Base-by-base conservation (phyloP, 1,284 basidiomycete genomes). In the Wallemia hederae region DNA sequence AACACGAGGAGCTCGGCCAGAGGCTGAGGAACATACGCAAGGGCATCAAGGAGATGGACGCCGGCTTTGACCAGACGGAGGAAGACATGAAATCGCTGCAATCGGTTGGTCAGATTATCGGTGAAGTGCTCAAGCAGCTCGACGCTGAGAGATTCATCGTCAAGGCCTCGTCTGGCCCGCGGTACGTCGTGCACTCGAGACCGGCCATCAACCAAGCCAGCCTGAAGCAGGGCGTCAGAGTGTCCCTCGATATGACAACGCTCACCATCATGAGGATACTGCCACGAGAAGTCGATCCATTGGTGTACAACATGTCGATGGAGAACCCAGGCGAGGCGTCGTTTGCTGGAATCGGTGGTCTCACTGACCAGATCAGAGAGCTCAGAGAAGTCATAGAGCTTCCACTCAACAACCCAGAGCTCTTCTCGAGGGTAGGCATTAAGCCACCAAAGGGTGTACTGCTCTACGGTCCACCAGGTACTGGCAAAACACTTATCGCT, bases 111-210 rank as follows among this genome's bases (percentile, higher is more conserved):
- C 94, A 99, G 74, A 97, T 98, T 65, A 94, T 99, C 63, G 94
- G 90, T 62, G 94, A 99, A 73, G 89, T 99, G 62, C 82, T 98
- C 79, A 97, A 97, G 72, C 91, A 98, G 72, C 75, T 99, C 27
- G 94, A 98, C 68, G 89, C 96, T 63, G 92, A 98, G 72, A 78
- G 94, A 72, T 99, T 96, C 73, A 99, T 99, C 66, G 94, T 99
- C 65, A 99, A 99, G 72, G 92, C 94, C 0, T 97, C 91, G 0
- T 92, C 88, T 19, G 94, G 94, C 1, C 94, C 94, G 19, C 85
- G 94, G 65, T 99, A 99, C 70, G 91, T 98, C 39, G 94, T 99
- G n/a, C 97, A 92, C 1, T 96, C 89, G 71, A 81, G 94, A 60
- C 89, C 90, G 11, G 82, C 87, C 9, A 77, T 96, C 58, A 87